Percentiles rank a stretch among this genome's conserved stretches.
These are phyloP conservation scores for Discostella pseudostelligera DNA, from an alignment of 108 stramenopile species.

Conservation along the genomic window DNA sequence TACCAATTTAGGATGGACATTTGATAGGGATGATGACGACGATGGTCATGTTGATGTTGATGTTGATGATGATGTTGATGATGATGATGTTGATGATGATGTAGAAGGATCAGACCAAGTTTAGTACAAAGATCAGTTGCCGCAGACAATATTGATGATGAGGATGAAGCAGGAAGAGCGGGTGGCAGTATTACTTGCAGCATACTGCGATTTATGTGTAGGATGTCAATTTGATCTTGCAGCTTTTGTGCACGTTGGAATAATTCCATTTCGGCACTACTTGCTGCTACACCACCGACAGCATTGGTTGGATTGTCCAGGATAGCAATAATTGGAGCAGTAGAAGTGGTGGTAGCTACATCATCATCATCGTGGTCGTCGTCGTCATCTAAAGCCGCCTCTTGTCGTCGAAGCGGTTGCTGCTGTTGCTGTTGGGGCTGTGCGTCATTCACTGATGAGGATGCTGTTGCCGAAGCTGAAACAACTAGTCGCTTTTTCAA, in stretches of 20 bases:
- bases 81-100: slow-evolving; percentile 1
- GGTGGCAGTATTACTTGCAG: neutral
- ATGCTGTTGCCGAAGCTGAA: neutral
- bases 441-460: neutral
- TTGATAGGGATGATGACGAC: slow-evolving; percentile 10
- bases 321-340: no score
- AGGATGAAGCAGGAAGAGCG: neutral
- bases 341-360: no score
- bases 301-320: slow-evolving; percentile 1
- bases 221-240: slow-evolving; percentile 11
- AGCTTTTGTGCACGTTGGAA: slow-evolving; percentile 16
- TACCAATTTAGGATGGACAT: slow-evolving; percentile 13
- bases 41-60: neutral
- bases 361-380: no score
- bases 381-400: no score
- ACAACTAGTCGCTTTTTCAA: neutral
- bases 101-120: slow-evolving; percentile 18
- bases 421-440: neutral
- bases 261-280: slow-evolving; percentile 8
- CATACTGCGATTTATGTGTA: slow-evolving; percentile 15
- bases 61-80: slow-evolving; percentile 5
- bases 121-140: slow-evolving; percentile 20
- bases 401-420: no score
- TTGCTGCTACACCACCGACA: neutral
- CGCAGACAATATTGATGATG: neutral